Percentiles rank a stretch among this genome's conserved stretches.
Conservation (phyloP, 129 eudicot genomes). For the Pulicaria dysenterica region DNA sequence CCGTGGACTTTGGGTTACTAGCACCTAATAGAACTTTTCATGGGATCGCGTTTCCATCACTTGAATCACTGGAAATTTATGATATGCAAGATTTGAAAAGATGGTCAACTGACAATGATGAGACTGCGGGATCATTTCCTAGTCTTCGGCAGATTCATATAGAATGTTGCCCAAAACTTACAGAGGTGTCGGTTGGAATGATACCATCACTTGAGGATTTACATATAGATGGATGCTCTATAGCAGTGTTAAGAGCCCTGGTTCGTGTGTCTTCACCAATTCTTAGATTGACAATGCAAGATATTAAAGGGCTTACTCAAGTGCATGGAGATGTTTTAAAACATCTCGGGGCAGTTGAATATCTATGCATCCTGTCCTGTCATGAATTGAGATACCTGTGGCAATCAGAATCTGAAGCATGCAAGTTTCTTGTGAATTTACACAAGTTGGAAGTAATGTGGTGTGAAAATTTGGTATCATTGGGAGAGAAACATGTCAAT, state of each 20-base stretch:
- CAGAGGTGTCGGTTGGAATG: not conserved
- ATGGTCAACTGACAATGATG: not conserved
- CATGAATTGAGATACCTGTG: not conserved
- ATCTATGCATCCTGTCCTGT: not conserved
- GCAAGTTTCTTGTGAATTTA: not conserved
- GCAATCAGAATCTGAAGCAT: conserved; percentile 5
- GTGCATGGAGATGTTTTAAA: not conserved
- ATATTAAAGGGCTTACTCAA: not conserved
- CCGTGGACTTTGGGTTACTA: not conserved
- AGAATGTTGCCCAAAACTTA: not conserved
- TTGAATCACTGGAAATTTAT: not conserved
- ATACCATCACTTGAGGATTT: not conserved
- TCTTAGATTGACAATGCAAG: not conserved
- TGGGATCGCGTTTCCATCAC: not conserved
- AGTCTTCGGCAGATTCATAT: not conserved
- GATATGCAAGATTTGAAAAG: not conserved
- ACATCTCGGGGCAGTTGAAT: not conserved
- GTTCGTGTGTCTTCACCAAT: not conserved
- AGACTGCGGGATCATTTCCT: not conserved
- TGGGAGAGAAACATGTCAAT: not conserved
- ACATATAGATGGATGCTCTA: not conserved
- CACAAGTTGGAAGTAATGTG: not conserved
- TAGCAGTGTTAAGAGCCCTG: not conserved
- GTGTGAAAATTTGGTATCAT: not conserved
- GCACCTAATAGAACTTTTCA: not conserved